These are phyloP conservation scores for Fusarium sp. DNA, from an alignment of 2,329 filamentous ascomycete species.

Conservation along the genomic window DNA sequence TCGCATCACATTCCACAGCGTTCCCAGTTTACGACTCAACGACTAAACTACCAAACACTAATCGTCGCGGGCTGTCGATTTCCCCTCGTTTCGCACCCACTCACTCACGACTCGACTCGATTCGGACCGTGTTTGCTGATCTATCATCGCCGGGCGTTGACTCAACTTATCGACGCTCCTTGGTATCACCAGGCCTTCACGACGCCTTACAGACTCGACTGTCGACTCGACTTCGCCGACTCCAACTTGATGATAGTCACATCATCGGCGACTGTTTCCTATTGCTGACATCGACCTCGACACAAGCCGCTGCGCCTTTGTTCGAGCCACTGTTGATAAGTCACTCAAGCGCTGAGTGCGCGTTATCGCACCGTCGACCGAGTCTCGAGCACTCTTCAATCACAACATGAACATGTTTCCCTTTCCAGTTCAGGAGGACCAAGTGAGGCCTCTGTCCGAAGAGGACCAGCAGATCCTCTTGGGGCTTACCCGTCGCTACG, in stretches of 20 bases:
- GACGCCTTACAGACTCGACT: constrained; percentile 1
- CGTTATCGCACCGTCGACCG: constrained; percentile 33
- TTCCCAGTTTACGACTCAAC: constrained; percentile 34
- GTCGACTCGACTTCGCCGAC: constrained; percentile 2
- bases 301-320: background rate
- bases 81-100: constrained; percentile 34
- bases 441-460: constrained; percentile 50
- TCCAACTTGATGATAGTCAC: constrained; percentile 20
- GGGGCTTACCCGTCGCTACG: constrained; percentile 52
- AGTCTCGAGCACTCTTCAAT: constrained; percentile 21
- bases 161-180: constrained; percentile 26
- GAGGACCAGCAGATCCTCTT: constrained; percentile 53
- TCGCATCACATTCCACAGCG: constrained; percentile 13
- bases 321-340: constrained; percentile 15
- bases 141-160: constrained; percentile 2
- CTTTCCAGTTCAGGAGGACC: constrained; percentile 49
- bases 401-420: constrained; percentile 48
- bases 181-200: constrained; percentile 19
- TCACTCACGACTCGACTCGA: constrained; percentile 14
- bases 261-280: constrained; percentile 20
- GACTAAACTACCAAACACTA: constrained; percentile 18
- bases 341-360: constrained; percentile 40
- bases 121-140: constrained; percentile 18
- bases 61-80: constrained; percentile 46
- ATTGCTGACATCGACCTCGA: constrained; percentile 17